Evolutionary conservation across 345 rosid species (phyloP).

Genomic region (Arabidopsis arenosa): DNA sequence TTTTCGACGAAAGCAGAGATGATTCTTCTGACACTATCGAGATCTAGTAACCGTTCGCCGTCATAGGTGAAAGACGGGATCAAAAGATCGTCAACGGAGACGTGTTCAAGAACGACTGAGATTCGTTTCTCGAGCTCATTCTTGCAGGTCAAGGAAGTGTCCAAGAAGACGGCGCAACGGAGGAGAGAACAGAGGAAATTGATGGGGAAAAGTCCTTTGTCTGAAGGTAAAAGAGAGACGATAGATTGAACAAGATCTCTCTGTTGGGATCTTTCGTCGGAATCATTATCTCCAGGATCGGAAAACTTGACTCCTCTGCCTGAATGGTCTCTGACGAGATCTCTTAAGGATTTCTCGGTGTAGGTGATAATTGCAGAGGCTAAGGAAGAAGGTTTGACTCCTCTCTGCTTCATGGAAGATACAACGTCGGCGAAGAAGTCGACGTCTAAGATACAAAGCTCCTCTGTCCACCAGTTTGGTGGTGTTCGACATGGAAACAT

Average conservation of each 20-base stretch:
- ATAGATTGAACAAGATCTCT: constrained; percentile 70
- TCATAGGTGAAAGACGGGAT: constrained; percentile 82
- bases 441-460: constrained; percentile 72
- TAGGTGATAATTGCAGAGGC: constrained; percentile 71
- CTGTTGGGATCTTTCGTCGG: constrained; percentile 54
- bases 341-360: constrained; percentile 82
- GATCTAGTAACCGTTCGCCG: constrained; percentile 77
- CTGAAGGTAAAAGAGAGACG: constrained; percentile 70
- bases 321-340: constrained; percentile 84
- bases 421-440: constrained; percentile 60
- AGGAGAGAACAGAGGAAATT: constrained; percentile 92
- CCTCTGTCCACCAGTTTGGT: constrained; percentile 97
- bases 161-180: constrained; percentile 76
- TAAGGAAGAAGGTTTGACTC: constrained; percentile 64
- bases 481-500: constrained; percentile 87
- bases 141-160: constrained; percentile 60
- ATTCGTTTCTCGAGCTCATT: constrained; percentile 84
- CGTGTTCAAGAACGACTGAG: constrained; percentile 75
- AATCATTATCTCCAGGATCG: constrained; percentile 39
- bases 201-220: constrained; percentile 72
- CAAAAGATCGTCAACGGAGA: constrained; percentile 75
- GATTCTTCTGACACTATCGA: constrained; percentile 84
- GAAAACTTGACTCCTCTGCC: constrained; percentile 56
- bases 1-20: constrained; percentile 75
- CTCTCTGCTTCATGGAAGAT: constrained; percentile 67